phyloP scores from a whole-genome alignment of 2,329 filamentous ascomycete genomes.

The Ophiostoma angusticollis region DNA sequence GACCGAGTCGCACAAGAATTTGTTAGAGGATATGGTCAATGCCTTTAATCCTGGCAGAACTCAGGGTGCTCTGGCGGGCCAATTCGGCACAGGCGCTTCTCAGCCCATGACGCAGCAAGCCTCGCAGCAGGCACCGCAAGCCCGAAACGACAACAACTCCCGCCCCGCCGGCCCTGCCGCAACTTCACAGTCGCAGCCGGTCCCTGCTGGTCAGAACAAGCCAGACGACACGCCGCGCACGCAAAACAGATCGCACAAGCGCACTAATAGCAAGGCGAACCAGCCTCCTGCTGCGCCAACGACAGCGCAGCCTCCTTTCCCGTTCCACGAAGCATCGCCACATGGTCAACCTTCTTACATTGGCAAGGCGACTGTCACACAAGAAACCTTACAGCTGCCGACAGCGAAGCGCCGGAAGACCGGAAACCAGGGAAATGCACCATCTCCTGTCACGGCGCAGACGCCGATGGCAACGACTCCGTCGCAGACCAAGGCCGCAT shows the following conservation, averaged over 20 bases:
- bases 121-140: conserved; percentile 8
- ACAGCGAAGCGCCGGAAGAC: conserved; percentile 42
- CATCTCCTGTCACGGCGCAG: conserved; percentile 24
- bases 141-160: neutral
- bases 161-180: neutral
- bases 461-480: conserved; percentile 19
- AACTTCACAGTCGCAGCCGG: neutral
- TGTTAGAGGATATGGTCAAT: conserved; percentile 38
- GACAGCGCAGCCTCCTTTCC: conserved; percentile 42
- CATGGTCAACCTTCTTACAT: conserved; percentile 47
- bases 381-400: conserved; percentile 42
- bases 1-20: conserved; percentile 32
- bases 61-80: neutral
- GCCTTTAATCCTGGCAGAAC: conserved; percentile 4
- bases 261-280: conserved; percentile 31
- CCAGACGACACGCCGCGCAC: conserved; percentile 39
- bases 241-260: conserved; percentile 33
- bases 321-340: conserved; percentile 42
- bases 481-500: conserved; percentile 36
- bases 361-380: conserved; percentile 37
- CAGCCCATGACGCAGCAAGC: conserved; percentile 17
- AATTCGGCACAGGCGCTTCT: conserved; percentile 15
- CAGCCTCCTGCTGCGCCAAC: conserved; percentile 45
- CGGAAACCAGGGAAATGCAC: conserved; percentile 24
- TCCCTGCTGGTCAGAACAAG: conserved; percentile 33